These are phyloP conservation scores for Eutrema yunnanense DNA, from an alignment of 345 rosid genomes.

Conservation along the genomic window DNA sequence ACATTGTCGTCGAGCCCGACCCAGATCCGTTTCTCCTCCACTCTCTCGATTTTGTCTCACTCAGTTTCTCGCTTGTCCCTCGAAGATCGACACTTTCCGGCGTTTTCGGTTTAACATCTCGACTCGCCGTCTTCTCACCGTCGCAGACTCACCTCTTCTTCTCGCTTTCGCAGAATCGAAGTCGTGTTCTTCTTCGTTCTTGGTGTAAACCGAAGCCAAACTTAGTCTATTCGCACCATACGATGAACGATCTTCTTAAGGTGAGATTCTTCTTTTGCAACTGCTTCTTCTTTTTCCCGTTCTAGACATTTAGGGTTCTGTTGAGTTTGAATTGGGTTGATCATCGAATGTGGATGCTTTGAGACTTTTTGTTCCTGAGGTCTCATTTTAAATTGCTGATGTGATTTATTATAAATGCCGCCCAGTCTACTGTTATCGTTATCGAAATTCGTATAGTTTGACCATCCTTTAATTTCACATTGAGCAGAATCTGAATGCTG, in stretches of 20 bases:
- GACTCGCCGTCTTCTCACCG: not conserved
- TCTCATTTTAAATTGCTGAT: not conserved
- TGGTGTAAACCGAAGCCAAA: not conserved
- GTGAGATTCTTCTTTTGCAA: not conserved
- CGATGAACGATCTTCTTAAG: slow-evolving; percentile 36
- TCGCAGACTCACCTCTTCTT: not conserved
- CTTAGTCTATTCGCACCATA: not conserved
- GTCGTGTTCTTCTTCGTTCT: slow-evolving; percentile 1
- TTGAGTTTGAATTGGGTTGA: slow-evolving; percentile 1
- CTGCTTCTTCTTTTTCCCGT: not conserved
- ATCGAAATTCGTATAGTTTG: slow-evolving; percentile 7
- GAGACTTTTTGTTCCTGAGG: not conserved
- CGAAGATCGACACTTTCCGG: slow-evolving; percentile 2
- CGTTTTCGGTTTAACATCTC: not conserved
- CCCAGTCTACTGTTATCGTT: not conserved
- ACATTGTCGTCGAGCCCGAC: not conserved
- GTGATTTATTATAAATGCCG: not conserved
- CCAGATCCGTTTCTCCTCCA: slow-evolving; percentile 20
- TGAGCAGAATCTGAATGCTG: slow-evolving; percentile 16
- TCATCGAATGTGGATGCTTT: slow-evolving; percentile 11
- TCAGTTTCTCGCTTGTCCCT: not conserved
- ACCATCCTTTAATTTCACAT: not conserved
- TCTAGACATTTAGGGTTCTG: not conserved
- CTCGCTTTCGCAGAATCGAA: not conserved
- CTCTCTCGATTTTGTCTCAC: slow-evolving; percentile 14